Evolutionary conservation across 306 rosid species (phyloP), one percentile per base, ranked within the genome.

Genomic region (Cucurbita moschata): DNA sequence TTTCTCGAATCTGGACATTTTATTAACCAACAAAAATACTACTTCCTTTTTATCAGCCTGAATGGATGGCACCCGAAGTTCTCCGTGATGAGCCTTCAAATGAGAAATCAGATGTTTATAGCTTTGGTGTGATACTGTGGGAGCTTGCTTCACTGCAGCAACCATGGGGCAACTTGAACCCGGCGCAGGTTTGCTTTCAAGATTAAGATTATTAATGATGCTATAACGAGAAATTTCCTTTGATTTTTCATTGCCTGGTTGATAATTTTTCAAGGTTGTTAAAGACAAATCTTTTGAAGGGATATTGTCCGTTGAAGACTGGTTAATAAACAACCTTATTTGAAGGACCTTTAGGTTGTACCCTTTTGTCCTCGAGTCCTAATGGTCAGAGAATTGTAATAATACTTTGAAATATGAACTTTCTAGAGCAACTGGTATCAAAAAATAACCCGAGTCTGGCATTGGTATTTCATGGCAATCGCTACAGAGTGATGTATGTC

Each of bases 61-160:
- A 91, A 79, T 94, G 99, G 97, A 89, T 94, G 97, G 97, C 99
- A 71, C 97, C 97, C 11, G 97, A 91, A 87, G 97, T 94, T 83
- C 96, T 94, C 75, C 95, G 99, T 39, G 96, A 94, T 59, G 99
- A 91, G 79, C 99, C 90, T 26, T 91, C 99, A 80, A 85, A 94
- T 83, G 99, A 94, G 85, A 94, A 91, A 81, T 91, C 96, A 11
- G 99, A 94, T 79, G 82, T 94, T 77, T 94, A 94, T 83, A 94
- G 99, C 79, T 94, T 89, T 77, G 99, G 97, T 72, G 84, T 94
- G 71, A 94, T 94, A 74, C 81, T 94, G 83, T 94, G 97, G 99
- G 99, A 94, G 83, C 75, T 91, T 62, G 86, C 92, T 53, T 85
- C 99, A 7, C 55, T 89, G 88, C 97, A 86, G 81, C 95, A 84